Evolutionary conservation across 805 yeast species (phyloP).

Genomic region (Metschnikowia corniflorae): DNA sequence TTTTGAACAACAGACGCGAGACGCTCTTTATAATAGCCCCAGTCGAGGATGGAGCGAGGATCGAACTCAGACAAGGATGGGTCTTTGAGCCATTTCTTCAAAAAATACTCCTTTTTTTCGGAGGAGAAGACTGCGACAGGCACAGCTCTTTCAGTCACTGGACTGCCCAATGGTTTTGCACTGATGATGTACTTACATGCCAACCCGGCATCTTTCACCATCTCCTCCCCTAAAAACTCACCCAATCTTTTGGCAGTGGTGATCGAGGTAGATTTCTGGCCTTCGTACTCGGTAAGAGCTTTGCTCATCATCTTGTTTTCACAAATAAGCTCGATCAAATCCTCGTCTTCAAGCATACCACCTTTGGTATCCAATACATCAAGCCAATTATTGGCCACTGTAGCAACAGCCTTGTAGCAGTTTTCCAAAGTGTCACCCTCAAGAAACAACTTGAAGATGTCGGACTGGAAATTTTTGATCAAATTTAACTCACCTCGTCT

Average conservation of each 20-base stretch:
- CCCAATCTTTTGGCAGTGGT: conserved; percentile 93
- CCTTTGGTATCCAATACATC: conserved; percentile 91
- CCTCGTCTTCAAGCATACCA: conserved; percentile 84
- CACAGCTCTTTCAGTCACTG: conserved; percentile 93
- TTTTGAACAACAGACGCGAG: conserved; percentile 91
- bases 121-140: conserved; percentile 96
- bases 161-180: conserved; percentile 74
- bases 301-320: conserved; percentile 96
- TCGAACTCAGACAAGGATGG: conserved; percentile 75
- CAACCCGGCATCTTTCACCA: conserved; percentile 94
- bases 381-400: conserved; percentile 92
- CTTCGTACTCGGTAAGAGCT: conserved; percentile 81
- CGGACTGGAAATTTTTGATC: conserved; percentile 92
- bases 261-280: conserved; percentile 90
- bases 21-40: conserved; percentile 90
- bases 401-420: conserved; percentile 87
- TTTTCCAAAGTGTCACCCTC: conserved; percentile 76
- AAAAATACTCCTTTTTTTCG: conserved; percentile 70
- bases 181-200: conserved; percentile 94
- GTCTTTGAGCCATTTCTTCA: conserved; percentile 86
- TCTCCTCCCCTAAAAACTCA: conserved; percentile 91
- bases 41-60: conserved; percentile 84
- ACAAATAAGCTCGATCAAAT: conserved; percentile 89
- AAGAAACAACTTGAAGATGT: conserved; percentile 84
- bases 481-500: conserved; percentile 94